Evolutionary conservation across 768 basidiomycete species (phyloP).

Genomic region (Mycena floridula): DNA sequence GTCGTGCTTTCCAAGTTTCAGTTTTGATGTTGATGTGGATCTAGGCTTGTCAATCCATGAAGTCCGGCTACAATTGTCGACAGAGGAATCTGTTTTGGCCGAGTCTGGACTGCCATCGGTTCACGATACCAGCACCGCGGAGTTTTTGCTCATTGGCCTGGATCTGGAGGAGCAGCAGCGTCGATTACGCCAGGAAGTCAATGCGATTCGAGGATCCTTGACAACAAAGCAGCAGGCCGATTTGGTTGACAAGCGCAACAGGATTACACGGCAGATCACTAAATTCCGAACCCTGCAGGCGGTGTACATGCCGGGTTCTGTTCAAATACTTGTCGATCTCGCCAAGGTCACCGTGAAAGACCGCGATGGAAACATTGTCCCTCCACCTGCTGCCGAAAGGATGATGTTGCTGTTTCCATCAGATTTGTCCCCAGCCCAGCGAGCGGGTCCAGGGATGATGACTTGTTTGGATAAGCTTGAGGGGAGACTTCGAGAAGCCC

Average conservation of each 20-base stretch:
- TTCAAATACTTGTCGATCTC: background rate
- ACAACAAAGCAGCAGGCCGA: background rate
- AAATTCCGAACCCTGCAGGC: constrained; percentile 5
- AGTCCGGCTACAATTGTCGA: background rate
- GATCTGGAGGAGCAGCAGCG: background rate
- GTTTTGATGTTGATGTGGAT: background rate
- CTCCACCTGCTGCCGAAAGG: background rate
- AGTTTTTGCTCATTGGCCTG: background rate
- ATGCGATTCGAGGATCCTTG: background rate
- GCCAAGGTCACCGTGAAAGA: constrained; percentile 4
- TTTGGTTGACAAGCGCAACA: constrained; percentile 1
- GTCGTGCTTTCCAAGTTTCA: background rate
- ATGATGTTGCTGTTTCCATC: background rate
- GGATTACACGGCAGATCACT: background rate
- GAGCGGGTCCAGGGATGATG: background rate
- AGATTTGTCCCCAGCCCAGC: background rate
- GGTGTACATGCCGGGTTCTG: constrained; percentile 3
- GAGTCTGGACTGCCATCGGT: background rate
- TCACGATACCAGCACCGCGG: background rate
- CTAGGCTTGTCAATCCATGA: background rate
- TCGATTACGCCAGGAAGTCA: background rate
- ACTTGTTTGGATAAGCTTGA: background rate
- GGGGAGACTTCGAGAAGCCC: constrained; percentile 10
- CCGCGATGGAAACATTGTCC: background rate
- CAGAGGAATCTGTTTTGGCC: background rate